phyloP scores from a whole-genome alignment of 371 early-diverging fungal genomes.

The Umbelopsis sp. region DNA sequence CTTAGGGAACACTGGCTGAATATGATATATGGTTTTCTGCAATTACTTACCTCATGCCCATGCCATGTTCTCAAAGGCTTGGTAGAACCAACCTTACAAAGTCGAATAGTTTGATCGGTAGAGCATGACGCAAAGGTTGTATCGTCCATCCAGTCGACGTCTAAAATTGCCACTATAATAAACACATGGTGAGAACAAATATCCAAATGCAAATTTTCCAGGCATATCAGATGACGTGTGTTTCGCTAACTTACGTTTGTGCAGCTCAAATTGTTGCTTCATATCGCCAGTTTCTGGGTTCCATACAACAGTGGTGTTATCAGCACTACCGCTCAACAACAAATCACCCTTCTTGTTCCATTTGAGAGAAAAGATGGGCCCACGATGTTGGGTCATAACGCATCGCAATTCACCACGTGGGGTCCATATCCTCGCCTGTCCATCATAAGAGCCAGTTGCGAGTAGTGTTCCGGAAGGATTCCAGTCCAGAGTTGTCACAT shows the following conservation, averaged over 20 bases:
- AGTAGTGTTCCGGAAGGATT: conserved; percentile 83
- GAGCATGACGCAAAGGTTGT: conserved; percentile 91
- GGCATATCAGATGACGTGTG: background rate
- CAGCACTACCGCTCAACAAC: conserved; percentile 81
- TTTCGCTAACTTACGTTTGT: conserved; percentile 56
- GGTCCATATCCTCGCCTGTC: conserved; percentile 87
- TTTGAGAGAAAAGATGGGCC: conserved; percentile 85
- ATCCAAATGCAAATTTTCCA: background rate
- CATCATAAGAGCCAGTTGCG: conserved; percentile 93
- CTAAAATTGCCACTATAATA: conserved; percentile 68
- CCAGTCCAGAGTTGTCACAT: conserved; percentile 92
- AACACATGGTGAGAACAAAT: background rate
- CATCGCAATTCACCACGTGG: conserved; percentile 68
- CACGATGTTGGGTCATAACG: conserved; percentile 73
- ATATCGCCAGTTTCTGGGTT: conserved; percentile 77
- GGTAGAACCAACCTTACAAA: conserved; percentile 74
- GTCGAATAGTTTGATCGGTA: conserved; percentile 78
- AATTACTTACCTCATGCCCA: conserved; percentile 68
- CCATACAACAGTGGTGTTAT: conserved; percentile 87
- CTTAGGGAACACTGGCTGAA: background rate
- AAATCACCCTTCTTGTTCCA: conserved; percentile 86
- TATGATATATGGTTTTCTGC: background rate
- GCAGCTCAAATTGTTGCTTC: conserved; percentile 79
- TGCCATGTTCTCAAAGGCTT: conserved; percentile 71
- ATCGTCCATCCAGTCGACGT: conserved; percentile 94